Evolutionary conservation across 768 basidiomycete species (phyloP), one percentile per base, ranked within the genome.

Genomic region (Trametes maxima): DNA sequence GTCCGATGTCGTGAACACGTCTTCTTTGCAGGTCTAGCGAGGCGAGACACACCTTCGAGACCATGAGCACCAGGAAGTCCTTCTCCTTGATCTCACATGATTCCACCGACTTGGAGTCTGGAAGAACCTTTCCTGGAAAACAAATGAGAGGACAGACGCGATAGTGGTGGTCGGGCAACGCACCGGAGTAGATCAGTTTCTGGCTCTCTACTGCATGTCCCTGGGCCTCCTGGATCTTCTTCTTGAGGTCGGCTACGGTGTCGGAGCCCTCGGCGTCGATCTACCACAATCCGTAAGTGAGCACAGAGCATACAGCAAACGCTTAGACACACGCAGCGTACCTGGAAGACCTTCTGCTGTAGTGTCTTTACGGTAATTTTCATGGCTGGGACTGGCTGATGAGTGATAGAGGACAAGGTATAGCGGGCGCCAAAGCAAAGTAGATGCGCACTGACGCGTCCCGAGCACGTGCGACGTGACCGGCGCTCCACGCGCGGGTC

Each of bases 1-100:
- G 45, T 3, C 14, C 21, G 5, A 35, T 5, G 14, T 35, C 16
- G n/a, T 43, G 33, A 13, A 52, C 36, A 56, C 47, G 12, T 17
- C 11, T 6, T 67, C 24, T 66, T 57, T 17, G 14, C 22, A 39
- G 12, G 53, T 14, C 42, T 16, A 33, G 39, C 4, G 17, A 13
- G 36, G 16, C 17, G 40, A 35, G 22, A 68, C 78, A 52, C 64
- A 95, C 95, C 86, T 97, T 98, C 52, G 94, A 85, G 36, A 98
- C 92, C 96, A 98, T 99, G 44, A 99, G 85, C n/a, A 99, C 97
- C 62, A 98, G 78, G 78, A 99, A 99, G 74, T 97, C 96, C 79
- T 97, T 98, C 77, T 98, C 96, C 78, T 97, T 95, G 80, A 98
- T 92, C 55, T 89, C 86, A 70, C 89, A 91, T 47, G 90, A 89